Evolutionary conservation across 2,329 filamentous ascomycete genomes (phyloP), one percentile per base, ranked within the genome.

Genomic region (Cordyceps cateniannulata): DNA sequence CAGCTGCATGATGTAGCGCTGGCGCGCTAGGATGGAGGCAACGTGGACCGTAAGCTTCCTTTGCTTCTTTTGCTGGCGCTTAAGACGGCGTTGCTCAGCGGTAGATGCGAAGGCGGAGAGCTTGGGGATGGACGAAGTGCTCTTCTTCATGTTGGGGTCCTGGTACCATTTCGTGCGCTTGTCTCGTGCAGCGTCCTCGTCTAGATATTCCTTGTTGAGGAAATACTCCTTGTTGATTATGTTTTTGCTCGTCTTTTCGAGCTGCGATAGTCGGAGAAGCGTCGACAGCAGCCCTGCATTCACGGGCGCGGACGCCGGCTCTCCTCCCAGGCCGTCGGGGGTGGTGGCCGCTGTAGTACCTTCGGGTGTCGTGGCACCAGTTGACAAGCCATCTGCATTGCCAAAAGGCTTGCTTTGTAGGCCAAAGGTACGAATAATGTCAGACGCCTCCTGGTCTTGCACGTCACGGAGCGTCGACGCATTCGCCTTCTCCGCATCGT

Each of bases 1-100:
- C 18, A 61, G 59, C 51, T 56, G 59, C 50, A 61, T 55, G 16
- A 61, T 53, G 49, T 48, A 60, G 8, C 58, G 49, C 50, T 60
- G 58, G 29, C 58, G 58, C 29, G 49, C 29, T 3, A 60, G 50
- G 18, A 60, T 49, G 1, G 58, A 54, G 8, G 58, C 49, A 5
- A 60, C 58, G 32, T 60, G 58, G 16, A 47, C 40, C 2, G 49
- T 60, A n/a, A 60, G 49, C 50, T 54, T 53, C 24, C 25, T 44
- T 20, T 49, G 40, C 50, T 60, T 27, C 48, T 32, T 35, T 27
- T 48, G 38, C 27, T 42, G 45, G 7, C 42, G 45, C 10, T 9
- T 24, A 2, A 29, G 49, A 7, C 58, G 58, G 18, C 32, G 49
- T 49, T 54, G 38, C 40, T 40, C 58, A 14, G 27, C 50, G 10